phyloP scores from a whole-genome alignment of 2,329 filamentous ascomycete species.

The Fusarium liriodendri region DNA sequence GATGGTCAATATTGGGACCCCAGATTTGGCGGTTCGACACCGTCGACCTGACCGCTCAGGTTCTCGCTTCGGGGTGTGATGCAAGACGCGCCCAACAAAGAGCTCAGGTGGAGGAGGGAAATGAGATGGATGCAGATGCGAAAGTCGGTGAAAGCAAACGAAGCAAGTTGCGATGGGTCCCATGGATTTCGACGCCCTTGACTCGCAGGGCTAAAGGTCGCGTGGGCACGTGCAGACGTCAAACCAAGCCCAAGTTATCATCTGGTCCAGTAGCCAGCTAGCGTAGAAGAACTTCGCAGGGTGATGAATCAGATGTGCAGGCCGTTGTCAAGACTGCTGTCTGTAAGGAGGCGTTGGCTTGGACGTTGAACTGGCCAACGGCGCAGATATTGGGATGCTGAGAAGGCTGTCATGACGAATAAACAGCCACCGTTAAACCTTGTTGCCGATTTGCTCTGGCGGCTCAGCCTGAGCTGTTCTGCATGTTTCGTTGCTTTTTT shows the following conservation, averaged over 20 bases:
- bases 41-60: conserved; percentile 25
- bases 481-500: conserved; percentile 11
- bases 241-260: background rate
- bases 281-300: background rate
- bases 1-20: conserved; percentile 20
- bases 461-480: conserved; percentile 7
- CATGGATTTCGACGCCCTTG: conserved; percentile 13
- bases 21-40: conserved; percentile 5
- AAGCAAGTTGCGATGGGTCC: conserved; percentile 25
- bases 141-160: conserved; percentile 38
- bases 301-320: background rate
- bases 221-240: conserved; percentile 8
- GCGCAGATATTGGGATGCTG: background rate
- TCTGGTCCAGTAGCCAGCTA: background rate
- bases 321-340: background rate
- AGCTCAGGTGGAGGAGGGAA: background rate
- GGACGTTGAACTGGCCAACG: background rate
- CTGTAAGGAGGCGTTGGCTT: background rate
- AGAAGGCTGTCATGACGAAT: background rate
- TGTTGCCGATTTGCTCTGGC: background rate
- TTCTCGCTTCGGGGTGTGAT: background rate
- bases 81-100: background rate
- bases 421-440: background rate
- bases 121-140: conserved; percentile 7
- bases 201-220: conserved; percentile 20